Conservation (phyloP, 2,329 filamentous ascomycete genomes). For the Sphaerulina musiva region DNA sequence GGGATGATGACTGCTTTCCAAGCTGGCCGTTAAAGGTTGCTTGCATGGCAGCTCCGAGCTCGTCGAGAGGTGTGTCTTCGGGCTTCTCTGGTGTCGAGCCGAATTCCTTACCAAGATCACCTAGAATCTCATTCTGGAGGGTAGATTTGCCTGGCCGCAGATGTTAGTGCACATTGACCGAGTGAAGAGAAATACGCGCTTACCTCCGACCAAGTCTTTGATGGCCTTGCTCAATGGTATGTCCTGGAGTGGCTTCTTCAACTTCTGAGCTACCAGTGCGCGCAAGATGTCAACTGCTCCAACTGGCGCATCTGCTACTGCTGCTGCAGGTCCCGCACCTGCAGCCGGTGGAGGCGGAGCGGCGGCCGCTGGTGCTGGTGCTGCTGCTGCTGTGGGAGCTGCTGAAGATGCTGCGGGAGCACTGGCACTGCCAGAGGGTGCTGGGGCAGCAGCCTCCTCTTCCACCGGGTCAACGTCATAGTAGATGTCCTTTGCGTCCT, state of each 20-base stretch:
- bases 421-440: constrained; percentile 44
- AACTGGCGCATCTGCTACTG: constrained; percentile 80
- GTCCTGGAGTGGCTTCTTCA: constrained; percentile 87
- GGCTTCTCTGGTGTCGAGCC: constrained; percentile 97
- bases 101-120: constrained; percentile 96
- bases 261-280: constrained; percentile 86
- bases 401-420: constrained; percentile 44
- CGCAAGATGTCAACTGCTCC: constrained; percentile 84
- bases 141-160: constrained; percentile 76
- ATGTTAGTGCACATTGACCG: constrained; percentile 1
- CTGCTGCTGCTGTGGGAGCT: constrained; percentile 44
- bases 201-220: constrained; percentile 96
- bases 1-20: constrained; percentile 88
- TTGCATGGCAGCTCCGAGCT: constrained; percentile 92
- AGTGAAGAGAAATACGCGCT: constrained; percentile 34
- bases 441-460: constrained; percentile 64
- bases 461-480: constrained; percentile 95
- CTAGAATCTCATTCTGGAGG: constrained; percentile 95
- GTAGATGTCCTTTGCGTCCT: constrained; percentile 98
- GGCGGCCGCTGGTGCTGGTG: constrained; percentile 51
- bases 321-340: constrained; percentile 76
- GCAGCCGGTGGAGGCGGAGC: constrained; percentile 52
- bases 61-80: constrained; percentile 93
- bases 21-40: constrained; percentile 98
- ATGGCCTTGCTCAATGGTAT: constrained; percentile 93